A percentile compares a stretch with the other conserved stretches of the same genome.
phyloP scores from a whole-genome alignment of 306 rosid species.

The Fagus sylvatica region DNA sequence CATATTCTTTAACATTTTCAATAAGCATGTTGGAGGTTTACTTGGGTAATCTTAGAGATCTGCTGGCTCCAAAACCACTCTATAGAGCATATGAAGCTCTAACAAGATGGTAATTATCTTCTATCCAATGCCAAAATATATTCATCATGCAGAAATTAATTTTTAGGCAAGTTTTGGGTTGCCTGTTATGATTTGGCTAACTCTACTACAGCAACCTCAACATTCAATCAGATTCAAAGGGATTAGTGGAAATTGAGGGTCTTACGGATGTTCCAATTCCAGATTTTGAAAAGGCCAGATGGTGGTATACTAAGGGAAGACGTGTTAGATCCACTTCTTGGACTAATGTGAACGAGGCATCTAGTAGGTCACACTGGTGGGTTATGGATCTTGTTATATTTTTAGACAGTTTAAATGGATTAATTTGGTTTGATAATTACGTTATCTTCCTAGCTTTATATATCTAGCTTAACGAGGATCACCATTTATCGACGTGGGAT shows the following conservation, averaged over 20 bases:
- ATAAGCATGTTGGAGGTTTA: conserved; percentile 98
- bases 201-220: conserved; percentile 71
- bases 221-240: conserved; percentile 92
- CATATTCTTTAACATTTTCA: conserved; percentile 57
- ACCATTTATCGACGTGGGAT: conserved; percentile 67
- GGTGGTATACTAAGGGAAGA: conserved; percentile 87
- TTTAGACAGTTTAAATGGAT: conserved; percentile 41
- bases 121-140: neutral
- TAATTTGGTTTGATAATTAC: conserved; percentile 79
- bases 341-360: conserved; percentile 91
- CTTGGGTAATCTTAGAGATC: conserved; percentile 86
- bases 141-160: neutral
- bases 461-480: conserved; percentile 97
- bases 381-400: conserved; percentile 45
- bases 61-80: conserved; percentile 64
- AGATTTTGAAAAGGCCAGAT: conserved; percentile 72
- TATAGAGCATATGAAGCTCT: conserved; percentile 47
- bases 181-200: conserved; percentile 24
- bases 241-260: conserved; percentile 82
- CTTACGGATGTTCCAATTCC: conserved; percentile 77
- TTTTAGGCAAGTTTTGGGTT: conserved; percentile 8
- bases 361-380: conserved; percentile 99
- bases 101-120: conserved; percentile 58
- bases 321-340: conserved; percentile 85
- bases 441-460: conserved; percentile 92